Percentiles rank a stretch among this genome's conserved stretches.
Conservation (phyloP, 2,329 filamentous ascomycete species). For the Arthrobotrys conoides region DNA sequence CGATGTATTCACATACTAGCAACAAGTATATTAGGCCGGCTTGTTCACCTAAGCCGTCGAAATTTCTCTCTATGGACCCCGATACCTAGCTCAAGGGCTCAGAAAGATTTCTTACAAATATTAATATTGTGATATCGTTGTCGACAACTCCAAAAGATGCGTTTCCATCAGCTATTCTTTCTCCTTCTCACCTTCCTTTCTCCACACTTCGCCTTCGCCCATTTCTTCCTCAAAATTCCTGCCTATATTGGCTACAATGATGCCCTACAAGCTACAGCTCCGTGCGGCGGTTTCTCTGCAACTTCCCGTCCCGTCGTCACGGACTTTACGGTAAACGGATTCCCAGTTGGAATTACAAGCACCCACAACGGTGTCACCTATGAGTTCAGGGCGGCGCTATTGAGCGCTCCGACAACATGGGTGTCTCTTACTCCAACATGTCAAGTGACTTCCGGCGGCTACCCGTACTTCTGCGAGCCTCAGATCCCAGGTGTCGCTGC, state of each 20-base stretch:
- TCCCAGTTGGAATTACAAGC: conserved; percentile 18
- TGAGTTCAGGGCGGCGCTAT: conserved; percentile 18
- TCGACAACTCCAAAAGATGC: too few species aligned
- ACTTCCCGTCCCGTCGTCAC: conserved; percentile 23
- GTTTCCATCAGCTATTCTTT: not conserved
- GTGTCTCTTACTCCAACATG: conserved; percentile 11
- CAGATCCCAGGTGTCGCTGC: conserved; percentile 21
- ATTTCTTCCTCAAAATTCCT: conserved; percentile 22
- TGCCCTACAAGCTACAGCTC: not conserved
- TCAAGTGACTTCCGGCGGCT: conserved; percentile 13
- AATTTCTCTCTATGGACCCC: too few species aligned
- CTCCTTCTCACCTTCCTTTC: conserved; percentile 3
- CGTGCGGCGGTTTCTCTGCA: conserved; percentile 18
- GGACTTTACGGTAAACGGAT: conserved; percentile 19
- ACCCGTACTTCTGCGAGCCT: conserved; percentile 20
- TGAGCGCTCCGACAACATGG: conserved; percentile 14
- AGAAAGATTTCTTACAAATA: too few species aligned
- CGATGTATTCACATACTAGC: too few species aligned
- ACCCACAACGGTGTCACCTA: conserved; percentile 20
- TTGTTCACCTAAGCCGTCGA: too few species aligned
- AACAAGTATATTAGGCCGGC: too few species aligned
- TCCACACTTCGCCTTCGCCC: not conserved
- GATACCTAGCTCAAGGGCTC: too few species aligned
- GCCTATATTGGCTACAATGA: conserved; percentile 20
- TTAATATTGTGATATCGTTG: too few species aligned